Conservation (phyloP, 1,284 basidiomycete genomes). For the Pseudozyma pruni region DNA sequence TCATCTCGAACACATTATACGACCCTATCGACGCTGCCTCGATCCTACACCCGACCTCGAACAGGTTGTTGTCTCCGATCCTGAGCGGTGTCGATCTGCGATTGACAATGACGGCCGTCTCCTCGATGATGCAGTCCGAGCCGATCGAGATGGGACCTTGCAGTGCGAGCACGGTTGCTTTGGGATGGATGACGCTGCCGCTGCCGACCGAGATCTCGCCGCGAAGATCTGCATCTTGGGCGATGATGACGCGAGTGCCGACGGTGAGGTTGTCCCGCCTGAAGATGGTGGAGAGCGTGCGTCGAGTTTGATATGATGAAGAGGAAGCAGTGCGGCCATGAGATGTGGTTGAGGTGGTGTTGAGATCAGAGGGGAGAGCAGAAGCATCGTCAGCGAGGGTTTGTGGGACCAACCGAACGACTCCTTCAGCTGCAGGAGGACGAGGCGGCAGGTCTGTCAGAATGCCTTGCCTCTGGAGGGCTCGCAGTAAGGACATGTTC, state of each 20-base stretch:
- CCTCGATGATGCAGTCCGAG: conserved; percentile 88
- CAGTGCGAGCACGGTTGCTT: conserved; percentile 87
- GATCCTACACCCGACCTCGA: conserved; percentile 91
- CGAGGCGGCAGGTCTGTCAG: conserved; percentile 23
- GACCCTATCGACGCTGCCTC: conserved; percentile 84
- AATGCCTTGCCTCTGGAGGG: conserved; percentile 32
- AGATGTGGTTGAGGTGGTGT: neutral
- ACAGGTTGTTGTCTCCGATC: conserved; percentile 90
- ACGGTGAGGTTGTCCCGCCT: conserved; percentile 55
- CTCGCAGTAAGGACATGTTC: conserved; percentile 34
- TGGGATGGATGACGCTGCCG: conserved; percentile 86
- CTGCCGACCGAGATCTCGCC: conserved; percentile 58
- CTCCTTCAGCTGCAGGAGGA: conserved; percentile 3
- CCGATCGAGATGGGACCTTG: conserved; percentile 88
- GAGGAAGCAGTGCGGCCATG: neutral
- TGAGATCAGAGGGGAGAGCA: conserved; percentile 1
- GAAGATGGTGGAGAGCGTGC: conserved; percentile 11
- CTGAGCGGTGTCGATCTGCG: conserved; percentile 75
- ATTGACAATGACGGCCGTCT: conserved; percentile 86
- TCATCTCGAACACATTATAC: conserved; percentile 84
- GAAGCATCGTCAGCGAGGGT: conserved; percentile 9
- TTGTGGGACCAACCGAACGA: conserved; percentile 6
- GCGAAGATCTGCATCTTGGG: conserved; percentile 53
- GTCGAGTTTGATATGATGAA: neutral
- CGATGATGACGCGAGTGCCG: conserved; percentile 52